Evolutionary conservation across 192 early-diverging fungal species (phyloP), one percentile per base, ranked within the genome.

Genomic region (Tieghemiomyces parasiticus): DNA sequence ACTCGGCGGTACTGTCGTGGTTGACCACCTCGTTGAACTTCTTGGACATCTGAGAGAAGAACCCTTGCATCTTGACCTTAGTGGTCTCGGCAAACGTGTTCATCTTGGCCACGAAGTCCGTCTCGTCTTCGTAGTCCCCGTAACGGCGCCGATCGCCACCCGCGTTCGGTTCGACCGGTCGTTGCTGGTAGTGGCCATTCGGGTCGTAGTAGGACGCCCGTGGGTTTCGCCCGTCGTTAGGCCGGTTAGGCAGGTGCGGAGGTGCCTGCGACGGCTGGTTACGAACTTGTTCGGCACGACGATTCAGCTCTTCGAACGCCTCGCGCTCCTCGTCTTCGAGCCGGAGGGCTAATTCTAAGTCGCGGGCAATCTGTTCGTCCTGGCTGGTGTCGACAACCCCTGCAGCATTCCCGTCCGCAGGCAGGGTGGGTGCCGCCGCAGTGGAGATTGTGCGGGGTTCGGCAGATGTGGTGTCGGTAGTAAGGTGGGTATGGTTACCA

Each of bases 341-440:
- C 0, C 29, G 32, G 2, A 56, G 54, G 31, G 54, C 54, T 31
- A 56, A 16, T 34, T 56, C 32, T 26, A 56, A 31, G 24, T 56
- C 54, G 31, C 54, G 54, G 29, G 54, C 54, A 56, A 56, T 56
- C 24, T 56, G 54, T 34, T 56, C 54, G 54, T 56, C 54, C 31
- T 31, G 54, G 34, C 54, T 56, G 54, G 54, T 56, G 33, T 56
- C 54, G 2, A 20, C 50, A 22, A 16, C 50, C 22, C 3, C 50
- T 9, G 20, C 22, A 14, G 50, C 20, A 20, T 20, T 25, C 50
- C 14, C n/a, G 2, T 29, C 25, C 2, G 50, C 50, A 1, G 50
- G 14, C 13, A 26, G 12, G n/a, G 8, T 50, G 26, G 22, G 49
- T 14, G 19, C n/a, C 6, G 26, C 26, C 14, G 19, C 29, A 25